Percentiles rank a stretch among this genome's conserved stretches.
phyloP scores from a whole-genome alignment of 805 yeast genomes.

The Hagleromyces aurorensis region DNA sequence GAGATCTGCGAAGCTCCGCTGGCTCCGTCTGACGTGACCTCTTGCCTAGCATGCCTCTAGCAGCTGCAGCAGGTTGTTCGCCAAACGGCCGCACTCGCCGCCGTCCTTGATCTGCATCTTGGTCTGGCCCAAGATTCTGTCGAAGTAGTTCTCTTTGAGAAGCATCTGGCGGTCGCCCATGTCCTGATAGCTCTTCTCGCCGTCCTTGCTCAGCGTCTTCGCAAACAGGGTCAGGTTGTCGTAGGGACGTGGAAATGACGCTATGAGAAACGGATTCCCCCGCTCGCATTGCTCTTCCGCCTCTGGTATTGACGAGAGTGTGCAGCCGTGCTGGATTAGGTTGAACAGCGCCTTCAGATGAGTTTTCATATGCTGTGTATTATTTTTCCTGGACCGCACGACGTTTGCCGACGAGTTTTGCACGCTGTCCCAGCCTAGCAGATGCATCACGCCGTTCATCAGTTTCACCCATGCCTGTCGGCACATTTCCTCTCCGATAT shows the following conservation, averaged over 20 bases:
- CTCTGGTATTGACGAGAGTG: constrained; percentile 2
- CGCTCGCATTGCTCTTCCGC: constrained; percentile 2
- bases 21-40: too few species aligned
- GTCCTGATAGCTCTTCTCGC: constrained; percentile 16
- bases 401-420: constrained; percentile 16
- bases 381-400: constrained; percentile 17
- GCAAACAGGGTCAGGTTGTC: constrained; percentile 54
- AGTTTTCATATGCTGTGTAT: constrained; percentile 19
- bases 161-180: constrained; percentile 27
- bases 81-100: constrained; percentile 57
- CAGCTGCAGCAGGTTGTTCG: constrained; percentile 28
- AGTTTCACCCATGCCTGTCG: constrained; percentile 63
- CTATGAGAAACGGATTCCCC: constrained; percentile 40
- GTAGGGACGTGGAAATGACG: constrained; percentile 54
- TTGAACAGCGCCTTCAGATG: constrained; percentile 34
- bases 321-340: constrained; percentile 39
- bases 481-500: constrained; percentile 47
- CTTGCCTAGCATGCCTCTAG: too few species aligned
- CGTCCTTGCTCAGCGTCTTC: constrained; percentile 31
- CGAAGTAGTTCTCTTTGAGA: constrained; percentile 44
- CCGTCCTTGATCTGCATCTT: constrained; percentile 54
- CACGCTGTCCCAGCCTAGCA: constrained; percentile 56
- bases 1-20: too few species aligned
- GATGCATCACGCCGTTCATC: constrained; percentile 54
- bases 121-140: constrained; percentile 44